Evolutionary conservation across 805 yeast species (phyloP), one percentile per base, ranked within the genome.

Genomic region (Cyberlindnera euphorbiae): DNA sequence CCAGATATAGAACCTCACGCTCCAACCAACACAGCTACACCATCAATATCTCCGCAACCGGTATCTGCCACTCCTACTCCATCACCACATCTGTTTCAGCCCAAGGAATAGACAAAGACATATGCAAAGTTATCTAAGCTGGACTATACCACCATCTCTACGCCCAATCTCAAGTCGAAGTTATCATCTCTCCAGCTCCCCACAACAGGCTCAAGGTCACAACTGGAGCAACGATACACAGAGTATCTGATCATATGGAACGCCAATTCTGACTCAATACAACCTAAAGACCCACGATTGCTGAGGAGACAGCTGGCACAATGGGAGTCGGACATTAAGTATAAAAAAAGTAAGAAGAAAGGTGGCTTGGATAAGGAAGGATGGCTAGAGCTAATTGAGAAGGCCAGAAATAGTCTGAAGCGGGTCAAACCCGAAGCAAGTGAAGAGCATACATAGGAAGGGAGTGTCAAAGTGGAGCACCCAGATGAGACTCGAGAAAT

Each of bases 221-320:
- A 75, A 44, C 51, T 88, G 47, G 89, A 84, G 42, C 60, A 71
- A 14, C 61, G 97, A 27, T 83, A 83, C 53, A 79, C 76, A 43
- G 90, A 88, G 46, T 89, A 78, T 63, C 76, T 82, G 38, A 75
- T 79, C 22, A 53, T 87, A 9, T 82, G 80, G 77, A 89, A 89
- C 53, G 79, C 95, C 10, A 87, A 87, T 51, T 69, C 79, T 28
- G 96, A 87, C 52, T 72, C 88, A 6, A 62, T 72, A 24, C 67
- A 65, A 21, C 96, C 95, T 0, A 73, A 73, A 4, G 59, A 74
- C 17, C 78, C 76, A 16, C 60, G 64, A 26, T 71, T 73, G 5
- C 56, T 89, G 32, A 64, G 74, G 32, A 74, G 69, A 35, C 71
- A 71, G 34, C 64, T 89, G 26, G 55, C 60, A 16, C 75, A 77